Percentiles rank a stretch among this genome's conserved stretches.
These are phyloP conservation scores for Zychaea mexicana DNA, from an alignment of 371 early-diverging fungal species.

Conservation along the genomic window DNA sequence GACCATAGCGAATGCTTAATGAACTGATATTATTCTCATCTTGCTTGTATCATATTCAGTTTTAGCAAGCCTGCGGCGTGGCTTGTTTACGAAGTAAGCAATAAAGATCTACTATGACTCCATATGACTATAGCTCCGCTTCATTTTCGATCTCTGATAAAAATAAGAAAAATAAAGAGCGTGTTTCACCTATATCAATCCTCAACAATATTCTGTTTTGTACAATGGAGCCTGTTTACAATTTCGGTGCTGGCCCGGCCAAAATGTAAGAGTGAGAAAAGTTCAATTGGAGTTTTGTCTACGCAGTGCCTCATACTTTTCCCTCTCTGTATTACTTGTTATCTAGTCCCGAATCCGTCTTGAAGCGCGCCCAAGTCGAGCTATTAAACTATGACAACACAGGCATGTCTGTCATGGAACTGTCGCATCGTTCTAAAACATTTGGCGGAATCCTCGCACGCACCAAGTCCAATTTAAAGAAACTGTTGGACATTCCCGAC, in stretches of 20 bases:
- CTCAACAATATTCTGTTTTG: too few relatives aligned
- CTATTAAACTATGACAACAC: constrained; percentile 79
- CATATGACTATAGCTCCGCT: too few relatives aligned
- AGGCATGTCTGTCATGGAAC: constrained; percentile 92
- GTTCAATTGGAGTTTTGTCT: neutral
- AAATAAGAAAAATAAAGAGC: too few relatives aligned
- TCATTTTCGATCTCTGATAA: too few relatives aligned
- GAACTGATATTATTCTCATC: too few relatives aligned
- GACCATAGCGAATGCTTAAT: too few relatives aligned
- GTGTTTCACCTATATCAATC: too few relatives aligned
- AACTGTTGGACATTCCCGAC: constrained; percentile 79
- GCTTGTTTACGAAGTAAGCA: too few relatives aligned
- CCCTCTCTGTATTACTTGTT: too few relatives aligned
- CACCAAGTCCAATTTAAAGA: constrained; percentile 71
- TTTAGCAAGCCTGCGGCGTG: too few relatives aligned
- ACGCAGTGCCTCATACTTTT: neutral
- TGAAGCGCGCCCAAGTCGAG: constrained; percentile 81
- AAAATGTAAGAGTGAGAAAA: constrained; percentile 57
- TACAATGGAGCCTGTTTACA: constrained; percentile 44
- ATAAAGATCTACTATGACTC: too few relatives aligned
- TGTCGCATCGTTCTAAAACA: constrained; percentile 89
- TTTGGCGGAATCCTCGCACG: constrained; percentile 77
- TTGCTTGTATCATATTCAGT: too few relatives aligned
- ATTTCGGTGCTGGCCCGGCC: constrained; percentile 95
- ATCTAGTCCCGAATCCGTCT: constrained; percentile 72